These are phyloP conservation scores for Monosporascus sp. DNA, from an alignment of 2,329 filamentous ascomycete species.

Conservation along the genomic window DNA sequence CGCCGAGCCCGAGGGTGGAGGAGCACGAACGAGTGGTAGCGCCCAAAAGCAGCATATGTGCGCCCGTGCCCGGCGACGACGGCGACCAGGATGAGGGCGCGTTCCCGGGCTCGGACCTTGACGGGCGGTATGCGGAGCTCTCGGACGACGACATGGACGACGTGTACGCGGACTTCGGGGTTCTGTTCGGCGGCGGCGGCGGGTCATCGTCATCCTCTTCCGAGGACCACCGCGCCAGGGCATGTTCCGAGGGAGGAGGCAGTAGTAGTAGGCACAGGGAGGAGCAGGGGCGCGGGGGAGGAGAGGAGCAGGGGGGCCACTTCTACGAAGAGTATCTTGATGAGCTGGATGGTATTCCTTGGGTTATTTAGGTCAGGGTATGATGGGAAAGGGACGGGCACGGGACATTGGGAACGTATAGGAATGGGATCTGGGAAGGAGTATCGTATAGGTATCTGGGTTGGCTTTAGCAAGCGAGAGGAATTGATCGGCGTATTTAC, in stretches of 20 bases:
- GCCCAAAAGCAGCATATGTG: slow-evolving; percentile 12
- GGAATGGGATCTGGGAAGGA: too few relatives aligned
- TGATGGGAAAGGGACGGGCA: not conserved
- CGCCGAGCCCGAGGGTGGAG: too few relatives aligned
- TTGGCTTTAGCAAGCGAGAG: too few relatives aligned
- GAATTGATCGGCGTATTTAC: too few relatives aligned
- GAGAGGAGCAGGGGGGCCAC: slow-evolving; percentile 22
- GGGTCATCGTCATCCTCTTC: not conserved
- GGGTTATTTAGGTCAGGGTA: slow-evolving; percentile 26
- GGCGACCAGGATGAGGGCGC: slow-evolving; percentile 42
- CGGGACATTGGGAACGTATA: not conserved
- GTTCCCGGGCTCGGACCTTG: slow-evolving; percentile 42
- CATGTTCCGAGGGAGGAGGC: not conserved
- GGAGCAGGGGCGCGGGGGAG: slow-evolving; percentile 19
- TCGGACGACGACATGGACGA: slow-evolving; percentile 42
- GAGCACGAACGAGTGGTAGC: too few relatives aligned
- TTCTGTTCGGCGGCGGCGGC: slow-evolving; percentile 37
- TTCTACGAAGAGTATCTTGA: slow-evolving; percentile 52
- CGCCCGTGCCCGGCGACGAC: slow-evolving; percentile 19
- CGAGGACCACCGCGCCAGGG: not conserved
- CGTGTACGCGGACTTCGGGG: slow-evolving; percentile 51
- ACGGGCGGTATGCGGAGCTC: slow-evolving; percentile 35
- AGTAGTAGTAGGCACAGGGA: not conserved
- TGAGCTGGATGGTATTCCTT: slow-evolving; percentile 51
- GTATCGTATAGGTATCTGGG: too few relatives aligned